Evolutionary conservation across 2,329 filamentous ascomycete genomes (phyloP), one percentile per base, ranked within the genome.

Genomic region (Calcarisporium arbuscula): DNA sequence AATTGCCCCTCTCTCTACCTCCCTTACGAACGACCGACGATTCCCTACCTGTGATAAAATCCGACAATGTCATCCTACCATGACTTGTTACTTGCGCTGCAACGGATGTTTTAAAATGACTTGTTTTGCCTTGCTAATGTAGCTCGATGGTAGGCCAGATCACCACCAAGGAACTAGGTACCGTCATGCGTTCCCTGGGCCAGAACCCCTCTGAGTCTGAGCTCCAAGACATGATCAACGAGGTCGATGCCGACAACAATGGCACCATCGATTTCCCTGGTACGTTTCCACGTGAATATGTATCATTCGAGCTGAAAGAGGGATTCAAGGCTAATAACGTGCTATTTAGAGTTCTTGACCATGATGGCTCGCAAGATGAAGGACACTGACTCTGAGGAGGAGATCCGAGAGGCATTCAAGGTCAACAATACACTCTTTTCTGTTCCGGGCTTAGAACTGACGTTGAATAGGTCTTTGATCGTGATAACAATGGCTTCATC

Each of bases 281-380:
- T 90, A 76, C 51, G 75, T 52, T 18, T 25, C 22, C 22, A 10
- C 22, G 22, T 14, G 22, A 25, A 14, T 18, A 28, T 5, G 17
- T 16, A 21, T 5, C 22, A 27, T 17, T 11, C 19, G 16, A 9
- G 28, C 28, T 23, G 20, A 5, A 11, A 16, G 19, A 23, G 19
- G 27, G 8, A 18, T n/a, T 10, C 19, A 25, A 12, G 25, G 35
- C 34, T 39, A 31, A 41, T 30, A 7, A 20, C 17, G 28, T 31
- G 28, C 29, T 28, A 36, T 35, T 28, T 55, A 90, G 85, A 92
- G 59, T 92, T 92, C 65, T 71, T 92, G 42, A 92, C 85, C 45
- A 92, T 92, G 85, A 92, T 92, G 85, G 85, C 85, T 41, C 79
- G 85, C 56, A 92, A 92, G 70, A 92, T 92, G 85, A 90, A 90